phyloP scores from a whole-genome alignment of 768 basidiomycete species.

The Collybiopsis luxurians region DNA sequence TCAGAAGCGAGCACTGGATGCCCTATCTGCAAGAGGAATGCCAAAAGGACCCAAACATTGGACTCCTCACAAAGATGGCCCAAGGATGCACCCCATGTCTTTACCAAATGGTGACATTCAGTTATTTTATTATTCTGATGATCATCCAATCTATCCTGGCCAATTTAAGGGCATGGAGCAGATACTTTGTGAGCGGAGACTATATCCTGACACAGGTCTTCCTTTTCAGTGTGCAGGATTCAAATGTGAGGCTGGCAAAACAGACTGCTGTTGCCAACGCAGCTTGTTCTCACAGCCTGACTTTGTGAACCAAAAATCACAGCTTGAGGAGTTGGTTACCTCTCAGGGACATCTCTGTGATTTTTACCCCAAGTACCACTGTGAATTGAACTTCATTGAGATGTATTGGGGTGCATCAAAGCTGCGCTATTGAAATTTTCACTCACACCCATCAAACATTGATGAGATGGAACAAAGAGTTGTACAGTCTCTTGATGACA shows the following conservation, averaged over 20 bases:
- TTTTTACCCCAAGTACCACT: conserved; percentile 7
- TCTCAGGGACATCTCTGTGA: conserved; percentile 5
- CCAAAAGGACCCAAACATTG: conserved; percentile 18
- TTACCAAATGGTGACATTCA: conserved; percentile 23
- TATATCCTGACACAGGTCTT: conserved; percentile 17
- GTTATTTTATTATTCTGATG: conserved; percentile 27
- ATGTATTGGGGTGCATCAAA: conserved; percentile 19
- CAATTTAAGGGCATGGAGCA: conserved; percentile 36
- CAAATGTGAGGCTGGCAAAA: conserved; percentile 13
- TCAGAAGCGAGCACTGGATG: conserved; percentile 22
- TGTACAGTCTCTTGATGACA: conserved; percentile 20
- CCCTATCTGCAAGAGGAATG: conserved; percentile 26
- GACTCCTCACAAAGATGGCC: conserved; percentile 12
- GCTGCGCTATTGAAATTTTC: conserved; percentile 21
- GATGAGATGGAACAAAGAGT: conserved; percentile 28
- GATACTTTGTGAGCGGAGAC: conserved; percentile 19
- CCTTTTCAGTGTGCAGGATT: conserved; percentile 19
- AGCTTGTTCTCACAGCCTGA: conserved; percentile 2
- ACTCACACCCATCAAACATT: conserved; percentile 16
- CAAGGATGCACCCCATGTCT: conserved; percentile 18
- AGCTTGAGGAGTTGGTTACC: background rate
- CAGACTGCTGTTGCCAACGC: conserved; percentile 7
- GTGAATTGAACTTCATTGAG: conserved; percentile 7
- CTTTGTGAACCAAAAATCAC: background rate
- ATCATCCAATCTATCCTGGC: conserved; percentile 27